Evolutionary conservation across 371 early-diverging fungal species (phyloP), one percentile per base, ranked within the genome.

Genomic region (Sanchytrium tribonematis): DNA sequence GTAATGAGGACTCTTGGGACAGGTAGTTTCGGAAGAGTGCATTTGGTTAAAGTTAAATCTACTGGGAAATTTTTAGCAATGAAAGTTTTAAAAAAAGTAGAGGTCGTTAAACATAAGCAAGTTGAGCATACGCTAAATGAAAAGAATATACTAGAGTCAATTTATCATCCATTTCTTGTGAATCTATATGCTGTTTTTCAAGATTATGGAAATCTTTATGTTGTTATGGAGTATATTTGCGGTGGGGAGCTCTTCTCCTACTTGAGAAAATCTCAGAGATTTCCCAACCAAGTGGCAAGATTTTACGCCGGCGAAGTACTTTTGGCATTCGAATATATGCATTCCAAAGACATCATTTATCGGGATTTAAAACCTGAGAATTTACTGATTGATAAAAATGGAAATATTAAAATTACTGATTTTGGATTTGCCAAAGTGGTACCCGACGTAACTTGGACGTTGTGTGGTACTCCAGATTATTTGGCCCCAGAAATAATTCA

Each of bases 291-390:
- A 66, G 90, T 86, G 68, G 93, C 94, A 28, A 82, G 85, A 70
- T 98, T 99, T 74, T 98, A 96, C 78, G 94, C 94, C 0, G 97
- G 97, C 32, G 99, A 98, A 77, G 93, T 98, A 1, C 83, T 89
- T 66, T 91, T 79, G 31, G 86, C 85, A 0, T 79, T 99, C 29
- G 97, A 96, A 76, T 94, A 92, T 74, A 80, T 99, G 74, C 98
- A 98, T 76, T 79, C 90, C 68, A 88, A 88, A 80, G 97, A 94
- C 0, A 91, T 90, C 72, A 90, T 98, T 31, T 98, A 98, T 76
- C 80, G 99, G 48, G 99, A 99, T 77, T 81, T 99, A 71, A 99
- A 99, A 75, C 98, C 99, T 17, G 98, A 98, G 77, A 97, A 97
- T 77, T 75, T 97, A 69, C 75, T 97, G 66, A 77, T 97, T 68